Conservation (phyloP, 2,329 filamentous ascomycete genomes). For the Tolypocladium pustulatum region DNA sequence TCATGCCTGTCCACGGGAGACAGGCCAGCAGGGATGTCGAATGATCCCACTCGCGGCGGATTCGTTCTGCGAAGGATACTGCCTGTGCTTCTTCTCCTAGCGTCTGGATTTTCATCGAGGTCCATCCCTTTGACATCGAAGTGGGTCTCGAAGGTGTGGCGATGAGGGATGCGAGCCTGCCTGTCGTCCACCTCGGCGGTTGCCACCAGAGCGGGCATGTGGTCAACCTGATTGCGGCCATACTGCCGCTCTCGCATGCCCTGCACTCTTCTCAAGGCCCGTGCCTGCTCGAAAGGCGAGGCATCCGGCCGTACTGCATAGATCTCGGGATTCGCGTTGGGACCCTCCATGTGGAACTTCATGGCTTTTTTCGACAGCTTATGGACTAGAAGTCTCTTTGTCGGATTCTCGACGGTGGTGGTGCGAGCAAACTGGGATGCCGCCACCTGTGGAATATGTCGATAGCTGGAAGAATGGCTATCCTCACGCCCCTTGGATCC, state of each 20-base stretch:
- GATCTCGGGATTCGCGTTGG: constrained; percentile 9
- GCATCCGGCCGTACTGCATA: constrained; percentile 15
- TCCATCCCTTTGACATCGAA: constrained; percentile 6
- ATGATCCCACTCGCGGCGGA: constrained; percentile 2
- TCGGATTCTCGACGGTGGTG: constrained; percentile 32
- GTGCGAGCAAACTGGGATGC: constrained; percentile 45
- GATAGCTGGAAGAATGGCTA: constrained; percentile 20
- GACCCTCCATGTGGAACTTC: constrained; percentile 26
- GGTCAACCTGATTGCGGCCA: constrained; percentile 34
- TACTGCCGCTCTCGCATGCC: constrained; percentile 25
- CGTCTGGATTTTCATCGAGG: constrained; percentile 5
- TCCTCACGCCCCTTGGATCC: constrained; percentile 8
- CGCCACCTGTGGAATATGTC: constrained; percentile 42
- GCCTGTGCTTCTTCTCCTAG: constrained; percentile 27
- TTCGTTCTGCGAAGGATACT: constrained; percentile 15
- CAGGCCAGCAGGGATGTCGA: background rate
- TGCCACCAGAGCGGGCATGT: constrained; percentile 23
- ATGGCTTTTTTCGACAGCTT: constrained; percentile 32
- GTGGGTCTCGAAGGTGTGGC: constrained; percentile 21
- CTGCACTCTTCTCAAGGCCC: constrained; percentile 25
- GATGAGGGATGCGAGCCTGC: constrained; percentile 6
- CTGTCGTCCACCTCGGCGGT: constrained; percentile 21
- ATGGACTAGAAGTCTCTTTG: constrained; percentile 26
- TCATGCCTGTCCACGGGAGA: background rate
- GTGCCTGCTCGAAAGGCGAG: constrained; percentile 23